Evolutionary conservation across 2,329 filamentous ascomycete species (phyloP), one percentile per base, ranked within the genome.

Genomic region (Emydomyces testavorans): DNA sequence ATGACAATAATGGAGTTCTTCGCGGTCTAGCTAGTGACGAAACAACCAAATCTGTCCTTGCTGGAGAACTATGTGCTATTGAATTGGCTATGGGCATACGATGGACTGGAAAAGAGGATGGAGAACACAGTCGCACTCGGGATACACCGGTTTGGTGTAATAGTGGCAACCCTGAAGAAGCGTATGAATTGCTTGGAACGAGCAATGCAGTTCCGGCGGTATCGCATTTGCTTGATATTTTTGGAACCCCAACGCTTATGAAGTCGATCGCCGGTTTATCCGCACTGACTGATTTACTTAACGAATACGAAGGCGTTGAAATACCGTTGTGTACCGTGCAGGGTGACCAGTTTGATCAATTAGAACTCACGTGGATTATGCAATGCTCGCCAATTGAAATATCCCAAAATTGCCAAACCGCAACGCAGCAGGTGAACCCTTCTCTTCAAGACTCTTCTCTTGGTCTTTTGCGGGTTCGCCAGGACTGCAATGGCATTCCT

Each of bases 301-400:
- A 66, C 44, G 64, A 67, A 21, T 53, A 60, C 38, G 62, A 65
- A 32, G 64, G 65, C 1, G 47, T 50, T 11, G 49, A 57, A 10
- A 53, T 64, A 34, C 56, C 53, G 2, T 29, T 48, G 18, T 42
- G 45, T 35, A 24, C 18, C 15, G 20, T 28, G 36, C 45, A 28
- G 45, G 36, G 40, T 34, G 28, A 32, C 16, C 16, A 28, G 48
- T 34, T n/a, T 38, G 51, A 29, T 21, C 52, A 26, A 34, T 36
- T 38, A 15, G 58, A 65, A 21, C 57, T 61, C 47, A 56, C 59
- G 13, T 67, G 65, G 64, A 51, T 57, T 7, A 60, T 60, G 31
- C 57, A 60, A 36, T 58, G 58, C 42, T 63, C 59, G n/a, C 60
- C 64, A 7, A 52, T 66, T 38, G 60, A 62, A 51, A 60, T 62